Evolutionary conservation across 2,329 filamentous ascomycete genomes (phyloP), one percentile per base, ranked within the genome.

Genomic region (Sclerotinia trifoliorum): DNA sequence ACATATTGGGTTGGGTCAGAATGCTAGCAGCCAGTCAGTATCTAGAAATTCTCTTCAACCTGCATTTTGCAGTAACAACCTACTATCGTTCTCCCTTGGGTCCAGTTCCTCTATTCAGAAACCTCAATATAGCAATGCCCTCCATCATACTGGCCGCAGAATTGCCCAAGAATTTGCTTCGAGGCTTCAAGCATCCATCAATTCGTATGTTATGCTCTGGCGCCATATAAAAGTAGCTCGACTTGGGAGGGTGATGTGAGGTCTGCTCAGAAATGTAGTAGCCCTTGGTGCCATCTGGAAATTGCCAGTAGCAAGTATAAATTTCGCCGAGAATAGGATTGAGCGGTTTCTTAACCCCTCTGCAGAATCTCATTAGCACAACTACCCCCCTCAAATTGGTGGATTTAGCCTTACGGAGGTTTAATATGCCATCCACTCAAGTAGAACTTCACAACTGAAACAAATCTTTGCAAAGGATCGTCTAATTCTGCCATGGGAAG

Each of bases 261-360:
- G 95, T 99, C 80, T 99, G 95, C 80, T 99, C 95, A 60, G 94
- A 89, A 74, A 99, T 93, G 81, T 99, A 99, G 82, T 97, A 99
- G 71, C 92, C 94, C 73, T 87, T 88, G 44, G 92, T 96, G 24
- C 89, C 84, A 79, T 96, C 91, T 19, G 90, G 86, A 71, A 96
- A 90, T 74, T 97, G 91, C 95, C 95, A 99, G 80, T 95, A 97
- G 79, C 94, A 94, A 65, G 93, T 94, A 78, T 94, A 98, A 57
- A 91, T 90, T 81, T 99, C 95, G 77, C 95, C 95, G 26, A 99
- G 87, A 70, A 99, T 94, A 1, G 95, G 95, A 79, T 99, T 99
- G 71, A 99, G 83, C 55, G 95, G 95, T 78, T 99, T 99, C 84
- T 99, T 99, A 75, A 99, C 95, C 71, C 95, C 95, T 74, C 93